phyloP scores from a whole-genome alignment of 352 stramenopile genomes.

The Pythium sp. region DNA sequence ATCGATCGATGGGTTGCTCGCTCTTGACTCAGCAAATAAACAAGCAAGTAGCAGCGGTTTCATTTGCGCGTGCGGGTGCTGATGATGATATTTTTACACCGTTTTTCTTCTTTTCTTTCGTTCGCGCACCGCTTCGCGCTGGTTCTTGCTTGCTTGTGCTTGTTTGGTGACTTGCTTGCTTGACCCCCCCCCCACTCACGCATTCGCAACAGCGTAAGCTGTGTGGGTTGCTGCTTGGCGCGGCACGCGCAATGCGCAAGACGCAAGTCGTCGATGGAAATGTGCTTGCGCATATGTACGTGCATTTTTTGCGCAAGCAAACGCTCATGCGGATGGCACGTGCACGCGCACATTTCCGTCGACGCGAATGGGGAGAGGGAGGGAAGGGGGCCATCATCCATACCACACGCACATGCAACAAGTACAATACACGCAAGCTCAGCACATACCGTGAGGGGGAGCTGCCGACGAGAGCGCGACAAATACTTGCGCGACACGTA shows the following conservation, averaged over 20 bases:
- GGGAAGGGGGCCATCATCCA: neutral
- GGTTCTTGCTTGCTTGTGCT: neutral
- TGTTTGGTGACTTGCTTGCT: neutral
- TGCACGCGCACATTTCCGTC: neutral
- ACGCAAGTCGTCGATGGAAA: neutral
- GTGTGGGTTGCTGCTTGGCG: neutral
- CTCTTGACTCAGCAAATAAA: neutral
- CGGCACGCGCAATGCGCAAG: neutral
- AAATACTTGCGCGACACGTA: constrained; percentile 5
- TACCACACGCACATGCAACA: neutral
- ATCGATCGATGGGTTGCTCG: neutral
- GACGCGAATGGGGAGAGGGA: neutral
- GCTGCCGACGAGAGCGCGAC: neutral
- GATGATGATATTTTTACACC: neutral
- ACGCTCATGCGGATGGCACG: neutral
- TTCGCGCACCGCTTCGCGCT: neutral
- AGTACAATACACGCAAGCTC: neutral
- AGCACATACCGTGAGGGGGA: constrained; percentile 3
- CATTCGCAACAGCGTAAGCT: neutral
- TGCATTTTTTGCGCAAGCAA: neutral
- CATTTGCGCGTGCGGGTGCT: neutral
- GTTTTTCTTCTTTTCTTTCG: neutral
- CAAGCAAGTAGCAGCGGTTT: constrained; percentile 5
- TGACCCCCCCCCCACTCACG: neutral
- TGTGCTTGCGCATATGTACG: neutral